Evolutionary conservation across 768 basidiomycete genomes (phyloP), one percentile per base, ranked within the genome.

Genomic region (Scleroderma citrinum): DNA sequence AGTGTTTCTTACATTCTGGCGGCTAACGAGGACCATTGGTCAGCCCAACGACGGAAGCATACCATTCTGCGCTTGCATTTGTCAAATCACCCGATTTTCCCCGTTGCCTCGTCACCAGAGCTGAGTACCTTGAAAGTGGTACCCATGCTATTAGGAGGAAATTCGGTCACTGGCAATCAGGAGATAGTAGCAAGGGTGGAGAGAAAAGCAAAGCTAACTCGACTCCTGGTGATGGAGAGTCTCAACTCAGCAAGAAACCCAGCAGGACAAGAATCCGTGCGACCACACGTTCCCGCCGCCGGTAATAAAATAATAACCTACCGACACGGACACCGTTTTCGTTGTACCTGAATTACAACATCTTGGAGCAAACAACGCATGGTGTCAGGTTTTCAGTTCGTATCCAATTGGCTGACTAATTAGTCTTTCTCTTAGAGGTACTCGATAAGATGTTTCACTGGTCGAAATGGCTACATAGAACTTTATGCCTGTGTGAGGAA

Each of bases 101-200:
- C 1, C 66, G 71, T 29, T 69, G 71, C 17, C 75, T 80, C 26
- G 80, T 92, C 53, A 90, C 90, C 4, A 73, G 86, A 38, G 80
- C 78, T 42, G 92, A 97, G 63, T 97, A 95, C 67, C 71, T 80
- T 43, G 93, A 97, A 69, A 77, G 76, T 52, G 93, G 93, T 31
- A 85, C 81, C 56, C 78, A 72, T 51, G 85, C 85, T 49, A 81
- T 81, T 50, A 77, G 89, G 54, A 75, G 83, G 50, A 90, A 87
- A 61, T 90, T 93, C 67, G 71, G 66, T 21, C 78, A 81, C 51
- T 81, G 81, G 82, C 78, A 76, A 50, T 57, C 58, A 2, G 55
- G 37, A 13, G 60, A 62, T 21, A 53, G n/a, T 13, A 17, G 47
- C 3, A 62, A 51, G 13, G 48, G 45, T 8, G 47, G 35, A 14